Evolutionary conservation across 2,329 filamentous ascomycete genomes (phyloP).

Genomic region (Coniochaeta ligniaria): DNA sequence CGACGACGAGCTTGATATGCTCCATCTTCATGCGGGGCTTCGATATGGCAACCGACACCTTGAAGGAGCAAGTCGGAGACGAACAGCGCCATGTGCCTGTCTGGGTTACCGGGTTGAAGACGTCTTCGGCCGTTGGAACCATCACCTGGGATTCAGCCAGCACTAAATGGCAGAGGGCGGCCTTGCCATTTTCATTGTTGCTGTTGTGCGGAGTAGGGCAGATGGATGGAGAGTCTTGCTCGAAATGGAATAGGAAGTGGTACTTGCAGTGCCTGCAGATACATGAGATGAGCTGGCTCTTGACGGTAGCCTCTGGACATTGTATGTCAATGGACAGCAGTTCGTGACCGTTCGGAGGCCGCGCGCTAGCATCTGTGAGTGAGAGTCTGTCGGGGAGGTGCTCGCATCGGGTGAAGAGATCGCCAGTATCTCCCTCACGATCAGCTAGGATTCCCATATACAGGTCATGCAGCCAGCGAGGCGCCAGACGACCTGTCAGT

Average conservation of each 20-base stretch:
- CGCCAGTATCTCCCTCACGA: neutral
- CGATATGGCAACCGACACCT: slow-evolving; percentile 39
- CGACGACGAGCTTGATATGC: slow-evolving; percentile 36
- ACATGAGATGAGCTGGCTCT: slow-evolving; percentile 12
- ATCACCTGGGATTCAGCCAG: neutral
- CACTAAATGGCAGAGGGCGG: slow-evolving; percentile 17
- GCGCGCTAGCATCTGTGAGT: neutral
- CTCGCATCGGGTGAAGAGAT: neutral
- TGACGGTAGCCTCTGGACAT: neutral
- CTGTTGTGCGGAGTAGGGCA: neutral
- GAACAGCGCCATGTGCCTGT: slow-evolving; percentile 33
- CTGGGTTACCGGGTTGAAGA: slow-evolving; percentile 31
- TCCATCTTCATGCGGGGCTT: slow-evolving; percentile 35
- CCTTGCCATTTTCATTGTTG: neutral
- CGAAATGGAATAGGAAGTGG: slow-evolving; percentile 22
- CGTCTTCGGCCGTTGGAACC: slow-evolving; percentile 10
- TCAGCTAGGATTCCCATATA: neutral
- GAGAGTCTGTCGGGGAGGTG: neutral
- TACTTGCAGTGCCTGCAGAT: slow-evolving; percentile 24
- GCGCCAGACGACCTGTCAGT: neutral
- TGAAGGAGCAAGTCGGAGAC: slow-evolving; percentile 30
- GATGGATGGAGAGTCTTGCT: neutral
- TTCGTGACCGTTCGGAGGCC: neutral
- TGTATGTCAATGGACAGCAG: neutral
- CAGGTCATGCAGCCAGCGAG: slow-evolving; percentile 4